Base-by-base conservation (phyloP, 306 rosid genomes). In the Cyamopsis tetragonoloba region DNA sequence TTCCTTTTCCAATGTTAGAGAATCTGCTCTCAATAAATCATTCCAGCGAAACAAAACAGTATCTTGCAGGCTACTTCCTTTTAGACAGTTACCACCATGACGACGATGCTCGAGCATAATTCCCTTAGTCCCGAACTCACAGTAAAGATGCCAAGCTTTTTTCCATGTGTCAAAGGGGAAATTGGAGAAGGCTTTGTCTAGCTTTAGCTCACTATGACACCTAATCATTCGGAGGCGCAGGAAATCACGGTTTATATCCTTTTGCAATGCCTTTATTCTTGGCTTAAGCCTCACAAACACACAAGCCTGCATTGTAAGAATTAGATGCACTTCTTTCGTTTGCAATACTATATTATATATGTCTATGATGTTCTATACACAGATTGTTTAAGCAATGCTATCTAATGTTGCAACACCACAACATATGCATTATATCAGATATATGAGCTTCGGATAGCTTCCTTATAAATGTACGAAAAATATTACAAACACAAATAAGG, bases 51-150 rank as follows among this genome's bases (percentile, higher is more conserved):
- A 86, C 6, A 80, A 69, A 54, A 71, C 59, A 2, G 68, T 67
- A 6, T 70, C 84, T 50, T 62, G 86, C 66, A 76, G 50, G 51
- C 68, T 76, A 76, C 86, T 80, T 65, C 89, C 82, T 72, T 82
- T 87, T 37, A 86, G 80, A 78, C 93, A 92, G 54, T 35, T 55
- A 62, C 91, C 81, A 56, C 88, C 88, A 0, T 42, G 80, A 14
- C 60, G 73, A 8, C 81, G 78, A 81, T 70, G 66, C 78, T 92
- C 91, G 14, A 87, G 10, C 43, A 46, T 28, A 10, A 92, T 62
- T 59, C 98, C 98, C 79, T 80, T 89, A n/a, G 91, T 84, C 44
- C 98, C 98, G 72, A 89, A 92, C 76, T 89, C 96, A 70, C 96
- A 89, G 71, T 84, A 89, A 65, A 92, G 78, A 55, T 83, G 92